Evolutionary conservation across 495 filamentous ascomycete genomes (phyloP).

Genomic region (Penicillium samsonianum): DNA sequence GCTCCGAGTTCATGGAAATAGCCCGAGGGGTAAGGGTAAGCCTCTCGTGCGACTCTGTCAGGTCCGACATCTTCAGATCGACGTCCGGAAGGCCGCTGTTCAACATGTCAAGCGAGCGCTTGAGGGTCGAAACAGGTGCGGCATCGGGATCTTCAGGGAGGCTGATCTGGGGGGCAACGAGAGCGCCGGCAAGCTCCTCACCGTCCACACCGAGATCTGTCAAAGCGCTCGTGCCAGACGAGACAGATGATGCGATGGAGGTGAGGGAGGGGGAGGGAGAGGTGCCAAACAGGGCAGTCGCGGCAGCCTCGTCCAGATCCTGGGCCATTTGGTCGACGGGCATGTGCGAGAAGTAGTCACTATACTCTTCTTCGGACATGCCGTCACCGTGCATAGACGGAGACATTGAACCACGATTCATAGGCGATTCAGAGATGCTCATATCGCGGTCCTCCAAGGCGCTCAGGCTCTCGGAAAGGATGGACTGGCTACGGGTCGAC

Average conservation of each 20-base stretch:
- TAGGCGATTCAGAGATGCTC: constrained; percentile 35
- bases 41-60: constrained; percentile 45
- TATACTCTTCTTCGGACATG: constrained; percentile 42
- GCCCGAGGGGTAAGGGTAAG: constrained; percentile 45
- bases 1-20: constrained; percentile 42
- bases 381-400: constrained; percentile 34
- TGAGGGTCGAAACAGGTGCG: constrained; percentile 39
- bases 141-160: constrained; percentile 36
- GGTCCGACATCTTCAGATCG: constrained; percentile 49
- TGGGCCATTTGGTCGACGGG: constrained; percentile 27
- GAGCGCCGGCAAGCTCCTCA: constrained; percentile 25
- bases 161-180: constrained; percentile 38
- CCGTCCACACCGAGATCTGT: constrained; percentile 35
- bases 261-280: constrained; percentile 51
- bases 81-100: constrained; percentile 45
- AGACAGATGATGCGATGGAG: constrained; percentile 48
- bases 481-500: constrained; percentile 31
- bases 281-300: constrained; percentile 43
- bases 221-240: constrained; percentile 49
- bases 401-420: constrained; percentile 40
- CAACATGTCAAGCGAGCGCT: constrained; percentile 49
- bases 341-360: constrained; percentile 47
- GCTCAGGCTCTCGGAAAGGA: constrained; percentile 41
- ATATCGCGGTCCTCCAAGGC: constrained; percentile 33
- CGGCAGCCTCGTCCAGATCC: constrained; percentile 41